These are phyloP conservation scores for Sugiyamaella sp. DNA, from an alignment of 1,139 yeast genomes.

Conservation along the genomic window DNA sequence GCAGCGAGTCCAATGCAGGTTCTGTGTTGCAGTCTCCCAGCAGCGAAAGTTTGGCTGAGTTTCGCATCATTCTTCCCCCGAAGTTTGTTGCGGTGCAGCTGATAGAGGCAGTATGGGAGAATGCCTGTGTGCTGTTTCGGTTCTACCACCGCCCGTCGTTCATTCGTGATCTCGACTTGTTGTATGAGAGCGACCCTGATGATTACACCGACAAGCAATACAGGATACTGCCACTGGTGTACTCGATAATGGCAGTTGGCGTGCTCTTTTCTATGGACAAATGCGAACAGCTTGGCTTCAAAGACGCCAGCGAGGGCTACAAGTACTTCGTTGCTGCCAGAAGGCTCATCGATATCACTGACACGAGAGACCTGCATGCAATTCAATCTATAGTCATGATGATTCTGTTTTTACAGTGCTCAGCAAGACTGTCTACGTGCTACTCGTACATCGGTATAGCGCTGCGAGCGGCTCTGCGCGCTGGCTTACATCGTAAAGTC, in stretches of 20 bases:
- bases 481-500: conserved; percentile 82
- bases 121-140: conserved; percentile 81
- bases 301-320: conserved; percentile 67
- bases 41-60: conserved; percentile 20
- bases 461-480: conserved; percentile 79
- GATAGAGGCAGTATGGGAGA: conserved; percentile 79
- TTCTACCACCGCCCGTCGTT: conserved; percentile 86
- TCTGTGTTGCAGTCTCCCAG: conserved; percentile 19
- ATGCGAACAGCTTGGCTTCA: conserved; percentile 44
- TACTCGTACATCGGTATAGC: conserved; percentile 94
- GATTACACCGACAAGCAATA: conserved; percentile 74
- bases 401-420: conserved; percentile 80
- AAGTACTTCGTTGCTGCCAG: conserved; percentile 82
- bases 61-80: conserved; percentile 74
- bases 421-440: conserved; percentile 87
- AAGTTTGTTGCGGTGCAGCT: conserved; percentile 71
- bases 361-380: conserved; percentile 61
- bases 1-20: conserved; percentile 16
- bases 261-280: conserved; percentile 59
- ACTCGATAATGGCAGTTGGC: conserved; percentile 72
- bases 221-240: conserved; percentile 75
- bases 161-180: conserved; percentile 56
- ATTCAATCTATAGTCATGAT: conserved; percentile 71
- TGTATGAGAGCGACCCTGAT: conserved; percentile 67
- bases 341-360: conserved; percentile 69